phyloP scores from a whole-genome alignment of 768 basidiomycete species.

The Phylloporus sp. region DNA sequence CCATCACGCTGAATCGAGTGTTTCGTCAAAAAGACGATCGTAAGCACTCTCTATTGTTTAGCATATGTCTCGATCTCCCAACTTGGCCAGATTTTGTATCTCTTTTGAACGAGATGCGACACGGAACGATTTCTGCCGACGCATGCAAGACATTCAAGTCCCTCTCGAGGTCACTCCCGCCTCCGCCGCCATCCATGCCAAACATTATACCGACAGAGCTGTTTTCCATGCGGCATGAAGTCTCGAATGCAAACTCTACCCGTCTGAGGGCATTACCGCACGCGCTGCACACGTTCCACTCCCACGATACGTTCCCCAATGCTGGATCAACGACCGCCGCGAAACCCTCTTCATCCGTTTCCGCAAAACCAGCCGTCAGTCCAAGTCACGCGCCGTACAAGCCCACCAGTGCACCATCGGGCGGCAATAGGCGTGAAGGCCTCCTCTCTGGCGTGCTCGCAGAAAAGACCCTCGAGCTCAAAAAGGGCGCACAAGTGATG shows the following conservation, averaged over 20 bases:
- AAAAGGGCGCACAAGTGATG: constrained; percentile 62
- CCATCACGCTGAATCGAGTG: constrained; percentile 59
- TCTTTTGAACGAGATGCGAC: constrained; percentile 72
- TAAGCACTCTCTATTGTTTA: constrained; percentile 26
- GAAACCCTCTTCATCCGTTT: constrained; percentile 1
- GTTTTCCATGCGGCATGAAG: constrained; percentile 65
- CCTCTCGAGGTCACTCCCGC: constrained; percentile 34
- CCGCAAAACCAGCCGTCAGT: neutral
- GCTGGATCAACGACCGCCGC: neutral
- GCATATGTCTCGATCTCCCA: neutral
- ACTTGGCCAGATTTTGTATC: constrained; percentile 52
- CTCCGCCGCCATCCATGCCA: constrained; percentile 22
- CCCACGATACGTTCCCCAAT: constrained; percentile 44
- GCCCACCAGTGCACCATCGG: constrained; percentile 6
- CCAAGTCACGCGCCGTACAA: constrained; percentile 30
- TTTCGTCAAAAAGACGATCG: constrained; percentile 72
- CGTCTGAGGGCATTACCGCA: constrained; percentile 48
- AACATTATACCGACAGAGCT: constrained; percentile 46
- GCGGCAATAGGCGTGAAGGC: constrained; percentile 41
- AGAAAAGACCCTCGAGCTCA: constrained; percentile 49
- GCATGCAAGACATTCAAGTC: constrained; percentile 46
- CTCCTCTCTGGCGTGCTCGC: constrained; percentile 62
- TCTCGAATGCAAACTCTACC: constrained; percentile 55
- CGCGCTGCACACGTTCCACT: constrained; percentile 38
- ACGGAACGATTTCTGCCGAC: constrained; percentile 45